phyloP scores from a whole-genome alignment of 2,329 filamentous ascomycete genomes.

The Colletotrichum chrysophilum region DNA sequence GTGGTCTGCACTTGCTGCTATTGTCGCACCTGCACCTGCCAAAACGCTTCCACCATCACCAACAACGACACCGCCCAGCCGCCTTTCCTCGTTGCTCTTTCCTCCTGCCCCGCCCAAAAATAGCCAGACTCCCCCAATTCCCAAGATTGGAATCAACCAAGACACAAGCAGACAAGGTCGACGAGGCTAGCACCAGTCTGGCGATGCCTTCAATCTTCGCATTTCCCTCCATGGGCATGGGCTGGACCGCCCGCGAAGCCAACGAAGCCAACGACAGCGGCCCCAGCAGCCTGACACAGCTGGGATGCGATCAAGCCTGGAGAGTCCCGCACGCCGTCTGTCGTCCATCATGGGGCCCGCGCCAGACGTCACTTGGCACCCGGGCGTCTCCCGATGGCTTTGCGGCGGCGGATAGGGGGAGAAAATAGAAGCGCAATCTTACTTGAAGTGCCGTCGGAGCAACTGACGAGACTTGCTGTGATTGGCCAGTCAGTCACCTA shows the following conservation, averaged over 20 bases:
- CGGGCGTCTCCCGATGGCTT: not conserved
- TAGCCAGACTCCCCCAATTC: not conserved
- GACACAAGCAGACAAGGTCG: constrained; percentile 8
- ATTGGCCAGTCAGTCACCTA: not conserved
- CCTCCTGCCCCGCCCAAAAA: not conserved
- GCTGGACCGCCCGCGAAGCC: not conserved
- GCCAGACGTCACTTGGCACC: constrained; percentile 7
- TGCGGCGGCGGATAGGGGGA: not conserved
- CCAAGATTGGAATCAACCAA: constrained; percentile 4
- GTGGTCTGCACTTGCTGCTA: not conserved
- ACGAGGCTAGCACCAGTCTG: not conserved
- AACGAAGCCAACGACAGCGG: not conserved
- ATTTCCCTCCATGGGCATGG: not conserved
- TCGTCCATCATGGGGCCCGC: not conserved
- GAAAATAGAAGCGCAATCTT: constrained; percentile 12
- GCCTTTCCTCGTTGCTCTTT: constrained; percentile 8
- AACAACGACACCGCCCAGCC: not conserved
- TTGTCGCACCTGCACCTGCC: not conserved
- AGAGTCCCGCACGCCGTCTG: not conserved
- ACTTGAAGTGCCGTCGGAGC: not conserved
- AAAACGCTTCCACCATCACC: not conserved
- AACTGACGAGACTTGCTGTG: not conserved
- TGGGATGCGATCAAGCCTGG: not conserved
- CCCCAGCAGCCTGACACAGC: constrained; percentile 11
- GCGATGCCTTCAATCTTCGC: not conserved